Percentiles rank a stretch among this genome's conserved stretches.
phyloP scores from a whole-genome alignment of 2,329 filamentous ascomycete genomes.

The Fusarium longipes region DNA sequence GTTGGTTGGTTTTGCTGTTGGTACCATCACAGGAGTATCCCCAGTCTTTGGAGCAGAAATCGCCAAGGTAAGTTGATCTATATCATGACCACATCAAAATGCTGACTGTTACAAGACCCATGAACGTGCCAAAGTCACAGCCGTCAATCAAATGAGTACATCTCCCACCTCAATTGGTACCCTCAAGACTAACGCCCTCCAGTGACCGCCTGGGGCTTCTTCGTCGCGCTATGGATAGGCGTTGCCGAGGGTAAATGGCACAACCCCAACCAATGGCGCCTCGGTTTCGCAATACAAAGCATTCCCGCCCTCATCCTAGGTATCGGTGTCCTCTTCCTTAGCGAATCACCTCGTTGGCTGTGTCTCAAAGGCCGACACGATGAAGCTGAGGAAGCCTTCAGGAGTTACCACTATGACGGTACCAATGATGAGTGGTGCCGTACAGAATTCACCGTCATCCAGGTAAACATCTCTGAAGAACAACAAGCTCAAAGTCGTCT shows the following conservation, averaged over 20 bases:
- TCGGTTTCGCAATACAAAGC: slow-evolving; percentile 53
- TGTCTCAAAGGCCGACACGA: slow-evolving; percentile 52
- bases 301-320: slow-evolving; percentile 52
- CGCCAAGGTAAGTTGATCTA: slow-evolving; percentile 48
- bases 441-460: slow-evolving; percentile 50
- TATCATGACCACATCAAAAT: accelerated
- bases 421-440: slow-evolving; percentile 53
- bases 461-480: slow-evolving; percentile 53
- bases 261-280: slow-evolving; percentile 53
- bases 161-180: not conserved
- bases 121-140: slow-evolving; percentile 55
- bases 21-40: slow-evolving; percentile 56
- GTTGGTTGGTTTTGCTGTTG: slow-evolving; percentile 54
- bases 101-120: slow-evolving; percentile 42
- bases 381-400: slow-evolving; percentile 51
- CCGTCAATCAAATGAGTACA: slow-evolving; percentile 56
- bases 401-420: slow-evolving; percentile 51
- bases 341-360: slow-evolving; percentile 53
- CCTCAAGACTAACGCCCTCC: not conserved
- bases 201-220: slow-evolving; percentile 57
- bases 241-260: slow-evolving; percentile 54
- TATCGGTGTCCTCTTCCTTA: slow-evolving; percentile 50
- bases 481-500: slow-evolving; percentile 43
- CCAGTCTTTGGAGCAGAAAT: slow-evolving; percentile 56
- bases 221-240: slow-evolving; percentile 54